Evolutionary conservation across 345 rosid genomes (phyloP).

Genomic region (Murraya paniculata): DNA sequence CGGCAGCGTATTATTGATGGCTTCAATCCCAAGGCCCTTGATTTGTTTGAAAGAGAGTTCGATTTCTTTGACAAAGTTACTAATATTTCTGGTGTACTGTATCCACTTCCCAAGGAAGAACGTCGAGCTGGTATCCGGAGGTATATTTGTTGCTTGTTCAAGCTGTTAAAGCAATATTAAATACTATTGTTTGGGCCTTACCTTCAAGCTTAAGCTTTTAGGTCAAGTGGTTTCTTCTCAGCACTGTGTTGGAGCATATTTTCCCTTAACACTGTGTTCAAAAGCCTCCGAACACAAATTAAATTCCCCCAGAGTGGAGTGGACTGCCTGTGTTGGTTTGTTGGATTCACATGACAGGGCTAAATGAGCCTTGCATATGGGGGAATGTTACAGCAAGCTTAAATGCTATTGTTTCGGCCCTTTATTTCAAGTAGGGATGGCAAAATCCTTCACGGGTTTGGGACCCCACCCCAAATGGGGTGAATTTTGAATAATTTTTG

Average conservation of each 20-base stretch:
- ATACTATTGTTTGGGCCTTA: not conserved
- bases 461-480: too few species aligned
- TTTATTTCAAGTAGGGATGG: too few species aligned
- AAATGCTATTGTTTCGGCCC: not conserved
- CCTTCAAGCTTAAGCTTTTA: not conserved
- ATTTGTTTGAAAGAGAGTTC: slow-evolving; percentile 81
- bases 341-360: not conserved
- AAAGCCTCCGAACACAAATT: not conserved
- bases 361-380: not conserved
- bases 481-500: too few species aligned
- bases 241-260: not conserved
- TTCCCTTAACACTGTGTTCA: not conserved
- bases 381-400: not conserved
- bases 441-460: too few species aligned
- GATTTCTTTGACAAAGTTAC: slow-evolving; percentile 95
- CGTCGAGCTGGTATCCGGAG: slow-evolving; percentile 93
- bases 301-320: not conserved
- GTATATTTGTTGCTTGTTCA: slow-evolving; percentile 35
- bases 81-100: slow-evolving; percentile 80
- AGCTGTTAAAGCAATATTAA: not conserved
- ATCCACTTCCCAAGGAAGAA: slow-evolving; percentile 87
- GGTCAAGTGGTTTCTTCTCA: not conserved
- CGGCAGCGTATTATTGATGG: slow-evolving; percentile 85
- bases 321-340: not conserved
- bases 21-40: slow-evolving; percentile 73